Evolutionary conservation across 176 grass and related monocot species (phyloP).

Genomic region (Alloteropsis semialata): DNA sequence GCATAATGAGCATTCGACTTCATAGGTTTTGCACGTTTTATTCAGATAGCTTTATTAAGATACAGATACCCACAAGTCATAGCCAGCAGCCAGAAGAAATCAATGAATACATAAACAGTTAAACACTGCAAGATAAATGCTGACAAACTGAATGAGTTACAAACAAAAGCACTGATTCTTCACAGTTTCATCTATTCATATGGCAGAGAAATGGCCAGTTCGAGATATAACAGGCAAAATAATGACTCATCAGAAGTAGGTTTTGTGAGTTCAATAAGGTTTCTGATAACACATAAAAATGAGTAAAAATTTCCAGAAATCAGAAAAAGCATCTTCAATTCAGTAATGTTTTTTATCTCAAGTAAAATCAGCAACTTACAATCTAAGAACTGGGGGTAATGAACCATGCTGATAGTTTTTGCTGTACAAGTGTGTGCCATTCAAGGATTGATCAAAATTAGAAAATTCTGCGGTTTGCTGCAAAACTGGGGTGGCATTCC

Average conservation of each 20-base stretch:
- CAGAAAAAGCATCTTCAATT: not conserved
- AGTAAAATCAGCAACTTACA: too few species aligned
- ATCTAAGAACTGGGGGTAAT: not conserved
- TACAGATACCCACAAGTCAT: not conserved
- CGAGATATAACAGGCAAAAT: not conserved
- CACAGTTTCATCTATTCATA: not conserved
- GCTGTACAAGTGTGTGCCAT: not conserved
- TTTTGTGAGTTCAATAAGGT: not conserved
- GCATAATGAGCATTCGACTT: not conserved
- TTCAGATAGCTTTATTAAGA: not conserved
- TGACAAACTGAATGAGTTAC: not conserved
- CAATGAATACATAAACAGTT: not conserved
- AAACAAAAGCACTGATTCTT: not conserved
- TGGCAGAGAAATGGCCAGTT: not conserved
- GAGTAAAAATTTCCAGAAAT: not conserved
- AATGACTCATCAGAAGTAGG: not conserved
- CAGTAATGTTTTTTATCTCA: not conserved
- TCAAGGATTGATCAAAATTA: not conserved
- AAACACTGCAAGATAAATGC: not conserved
- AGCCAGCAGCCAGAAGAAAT: not conserved
- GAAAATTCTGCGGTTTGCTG: not conserved
- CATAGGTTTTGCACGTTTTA: not conserved
- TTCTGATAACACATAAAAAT: not conserved
- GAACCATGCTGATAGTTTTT: not conserved
- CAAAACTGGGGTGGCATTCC: not conserved